phyloP scores from a whole-genome alignment of 2,329 filamentous ascomycete species.

The Corniculantispora saksenae region DNA sequence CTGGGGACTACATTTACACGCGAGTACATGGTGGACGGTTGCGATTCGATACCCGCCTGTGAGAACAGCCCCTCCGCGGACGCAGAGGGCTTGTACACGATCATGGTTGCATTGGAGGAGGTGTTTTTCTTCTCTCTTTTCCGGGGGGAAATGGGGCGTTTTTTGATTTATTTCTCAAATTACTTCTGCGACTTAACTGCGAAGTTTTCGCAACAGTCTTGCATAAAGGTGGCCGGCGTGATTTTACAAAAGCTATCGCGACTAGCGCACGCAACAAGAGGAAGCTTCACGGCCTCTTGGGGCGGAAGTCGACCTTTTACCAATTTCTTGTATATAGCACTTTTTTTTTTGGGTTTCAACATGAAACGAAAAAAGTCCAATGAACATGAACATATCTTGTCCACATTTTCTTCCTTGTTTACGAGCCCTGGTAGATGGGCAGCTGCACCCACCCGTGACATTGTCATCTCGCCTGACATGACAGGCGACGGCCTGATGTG shows the following conservation, averaged over 20 bases:
- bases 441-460: too few relatives aligned
- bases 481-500: too few relatives aligned
- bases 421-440: too few relatives aligned
- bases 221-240: conserved; percentile 5
- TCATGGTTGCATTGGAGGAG: conserved; percentile 9
- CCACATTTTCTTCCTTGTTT: too few relatives aligned
- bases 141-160: conserved; percentile 7
- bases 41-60: conserved; percentile 9
- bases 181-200: too few relatives aligned
- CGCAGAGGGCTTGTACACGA: conserved; percentile 9
- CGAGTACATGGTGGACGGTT: not conserved
- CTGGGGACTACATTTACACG: not conserved
- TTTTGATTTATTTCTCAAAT: not conserved
- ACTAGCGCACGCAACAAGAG: too few relatives aligned
- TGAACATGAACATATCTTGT: not conserved
- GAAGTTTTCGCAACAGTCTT: not conserved
- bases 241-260: conserved; percentile 10
- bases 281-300: too few relatives aligned
- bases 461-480: too few relatives aligned
- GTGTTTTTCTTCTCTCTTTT: too few relatives aligned
- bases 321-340: conserved; percentile 7
- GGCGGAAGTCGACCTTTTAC: not conserved
- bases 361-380: not conserved
- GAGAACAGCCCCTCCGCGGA: not conserved
- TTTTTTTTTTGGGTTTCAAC: too few relatives aligned